phyloP scores from a whole-genome alignment of 2,329 filamentous ascomycete species.

The Acephala macrosclerotiorum region DNA sequence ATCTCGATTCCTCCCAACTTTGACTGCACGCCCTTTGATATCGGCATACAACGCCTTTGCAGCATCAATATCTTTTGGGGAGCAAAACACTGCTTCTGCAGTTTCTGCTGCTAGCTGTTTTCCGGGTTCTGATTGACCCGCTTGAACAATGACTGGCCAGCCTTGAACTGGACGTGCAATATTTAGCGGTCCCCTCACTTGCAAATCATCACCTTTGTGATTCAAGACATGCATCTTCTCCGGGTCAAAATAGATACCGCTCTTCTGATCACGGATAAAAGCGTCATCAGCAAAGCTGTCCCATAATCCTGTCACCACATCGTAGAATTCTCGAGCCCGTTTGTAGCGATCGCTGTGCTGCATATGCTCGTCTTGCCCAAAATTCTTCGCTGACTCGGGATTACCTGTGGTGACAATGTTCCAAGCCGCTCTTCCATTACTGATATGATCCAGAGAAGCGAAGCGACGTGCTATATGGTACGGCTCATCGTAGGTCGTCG shows the following conservation, averaged over 20 bases:
- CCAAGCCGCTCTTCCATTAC: constrained; percentile 67
- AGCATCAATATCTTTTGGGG: constrained; percentile 47
- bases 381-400: constrained; percentile 59
- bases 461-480: constrained; percentile 70
- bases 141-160: constrained; percentile 73
- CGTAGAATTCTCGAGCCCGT: constrained; percentile 67
- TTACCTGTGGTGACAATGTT: constrained; percentile 66
- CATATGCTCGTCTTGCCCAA: constrained; percentile 46
- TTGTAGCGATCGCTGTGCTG: constrained; percentile 71
- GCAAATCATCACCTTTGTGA: constrained; percentile 68
- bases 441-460: constrained; percentile 71
- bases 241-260: constrained; percentile 64
- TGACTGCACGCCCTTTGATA: constrained; percentile 55
- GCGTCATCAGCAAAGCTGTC: constrained; percentile 74
- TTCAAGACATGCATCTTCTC: constrained; percentile 67
- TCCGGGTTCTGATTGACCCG: constrained; percentile 70
- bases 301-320: constrained; percentile 71
- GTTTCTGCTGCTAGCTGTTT: constrained; percentile 72
- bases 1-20: constrained; percentile 53
- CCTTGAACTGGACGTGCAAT: constrained; percentile 70
- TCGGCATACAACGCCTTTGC: constrained; percentile 58
- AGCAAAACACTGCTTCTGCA: constrained; percentile 70
- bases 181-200: constrained; percentile 68
- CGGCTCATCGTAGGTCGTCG: constrained; percentile 72
- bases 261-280: constrained; percentile 64